phyloP scores from a whole-genome alignment of 805 yeast genomes.

The Blastobotrys chiropterorum region DNA sequence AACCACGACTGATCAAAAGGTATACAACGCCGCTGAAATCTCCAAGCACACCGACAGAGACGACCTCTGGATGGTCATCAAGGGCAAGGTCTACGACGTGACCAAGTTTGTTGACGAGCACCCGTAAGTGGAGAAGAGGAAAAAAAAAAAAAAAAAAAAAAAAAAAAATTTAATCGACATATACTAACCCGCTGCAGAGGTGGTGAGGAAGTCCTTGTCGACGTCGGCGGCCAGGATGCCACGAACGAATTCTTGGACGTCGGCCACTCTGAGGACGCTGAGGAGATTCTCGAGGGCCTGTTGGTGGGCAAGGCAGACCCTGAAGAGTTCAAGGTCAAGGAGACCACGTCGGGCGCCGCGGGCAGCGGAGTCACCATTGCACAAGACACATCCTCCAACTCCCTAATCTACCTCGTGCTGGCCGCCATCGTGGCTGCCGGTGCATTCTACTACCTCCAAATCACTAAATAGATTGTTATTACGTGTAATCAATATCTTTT shows the following conservation, averaged over 20 bases:
- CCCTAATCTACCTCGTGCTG: conserved; percentile 23
- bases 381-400: conserved; percentile 11
- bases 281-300: conserved; percentile 61
- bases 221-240: conserved; percentile 78
- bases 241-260: conserved; percentile 71
- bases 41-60: conserved; percentile 39
- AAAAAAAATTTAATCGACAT: not conserved
- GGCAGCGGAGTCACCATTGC: not conserved
- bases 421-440: conserved; percentile 31
- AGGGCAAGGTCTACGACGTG: conserved; percentile 62
- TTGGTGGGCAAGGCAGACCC: conserved; percentile 75
- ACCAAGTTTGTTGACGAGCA: conserved; percentile 52
- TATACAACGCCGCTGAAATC: conserved; percentile 39
- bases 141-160: no score
- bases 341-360: not conserved
- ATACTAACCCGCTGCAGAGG: conserved; percentile 36
- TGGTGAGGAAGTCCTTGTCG: conserved; percentile 75
- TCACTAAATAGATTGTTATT: not conserved
- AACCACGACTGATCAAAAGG: conserved; percentile 12
- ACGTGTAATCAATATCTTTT: not conserved
- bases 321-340: conserved; percentile 25
- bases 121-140: conserved; percentile 42
- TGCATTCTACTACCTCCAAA: conserved; percentile 24
- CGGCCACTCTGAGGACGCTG: conserved; percentile 97
- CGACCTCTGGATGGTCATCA: conserved; percentile 67